A percentile compares a stretch with the other conserved stretches of the same genome.
Conservation (phyloP, 257 asterid species). For the Solanum chiquidenum region DNA sequence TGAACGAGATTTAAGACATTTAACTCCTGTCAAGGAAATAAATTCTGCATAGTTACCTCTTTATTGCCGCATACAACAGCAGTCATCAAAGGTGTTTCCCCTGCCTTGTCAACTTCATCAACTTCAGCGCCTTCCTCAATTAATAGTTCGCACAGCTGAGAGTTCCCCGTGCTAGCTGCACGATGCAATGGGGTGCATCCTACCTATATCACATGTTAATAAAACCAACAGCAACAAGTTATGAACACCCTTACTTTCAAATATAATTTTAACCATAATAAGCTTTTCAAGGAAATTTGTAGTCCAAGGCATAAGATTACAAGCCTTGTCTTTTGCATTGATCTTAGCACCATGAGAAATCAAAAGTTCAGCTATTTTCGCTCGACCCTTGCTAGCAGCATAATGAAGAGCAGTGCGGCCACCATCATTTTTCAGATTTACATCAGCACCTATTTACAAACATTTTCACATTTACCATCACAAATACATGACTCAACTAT, state of each 20-base stretch:
- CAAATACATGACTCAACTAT: background rate
- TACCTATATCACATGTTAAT: constrained; percentile 31
- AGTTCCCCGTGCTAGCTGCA: constrained; percentile 88
- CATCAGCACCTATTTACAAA: constrained; percentile 68
- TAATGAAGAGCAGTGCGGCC: constrained; percentile 95
- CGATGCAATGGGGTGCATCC: constrained; percentile 98
- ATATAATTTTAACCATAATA: background rate
- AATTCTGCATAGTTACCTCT: constrained; percentile 32
- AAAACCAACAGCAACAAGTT: constrained; percentile 1
- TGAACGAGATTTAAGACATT: background rate
- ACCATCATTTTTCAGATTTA: constrained; percentile 59
- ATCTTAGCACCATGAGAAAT: constrained; percentile 75
- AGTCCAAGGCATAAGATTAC: constrained; percentile 8
- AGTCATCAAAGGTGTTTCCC: constrained; percentile 89
- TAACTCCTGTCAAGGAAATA: background rate
- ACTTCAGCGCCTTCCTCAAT: constrained; percentile 97
- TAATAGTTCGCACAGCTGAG: constrained; percentile 55
- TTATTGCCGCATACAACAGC: constrained; percentile 71
- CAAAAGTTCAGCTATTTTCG: constrained; percentile 64
- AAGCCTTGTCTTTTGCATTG: constrained; percentile 80
- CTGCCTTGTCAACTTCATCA: constrained; percentile 75
- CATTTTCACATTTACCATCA: background rate
- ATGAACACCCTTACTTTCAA: background rate
- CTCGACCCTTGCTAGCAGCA: constrained; percentile 92
- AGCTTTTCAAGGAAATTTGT: background rate